Percentiles rank a stretch among this genome's conserved stretches.
Conservation (phyloP, 2,329 filamentous ascomycete species). For the Exophiala calicioides region DNA sequence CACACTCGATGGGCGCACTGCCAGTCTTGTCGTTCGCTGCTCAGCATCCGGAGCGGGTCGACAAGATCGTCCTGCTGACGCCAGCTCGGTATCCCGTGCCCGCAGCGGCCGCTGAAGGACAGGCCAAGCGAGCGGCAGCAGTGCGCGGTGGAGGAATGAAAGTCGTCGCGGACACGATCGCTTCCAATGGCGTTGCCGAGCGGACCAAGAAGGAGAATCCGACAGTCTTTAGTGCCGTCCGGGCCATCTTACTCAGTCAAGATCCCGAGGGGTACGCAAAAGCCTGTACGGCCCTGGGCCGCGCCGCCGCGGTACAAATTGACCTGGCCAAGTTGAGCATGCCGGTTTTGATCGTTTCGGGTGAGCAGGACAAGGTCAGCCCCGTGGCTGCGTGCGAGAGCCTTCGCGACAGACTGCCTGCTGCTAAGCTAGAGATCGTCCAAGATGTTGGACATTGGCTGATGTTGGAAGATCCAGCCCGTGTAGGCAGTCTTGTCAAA, state of each 20-base stretch:
- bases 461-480: constrained; percentile 6
- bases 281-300: constrained; percentile 52
- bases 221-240: constrained; percentile 45
- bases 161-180: constrained; percentile 44
- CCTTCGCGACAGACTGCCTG: constrained; percentile 1
- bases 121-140: constrained; percentile 40
- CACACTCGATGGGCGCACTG: constrained; percentile 56
- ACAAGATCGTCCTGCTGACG: constrained; percentile 51
- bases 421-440: constrained; percentile 6
- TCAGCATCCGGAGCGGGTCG: constrained; percentile 42
- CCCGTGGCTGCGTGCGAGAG: constrained; percentile 26
- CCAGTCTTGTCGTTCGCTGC: constrained; percentile 48
- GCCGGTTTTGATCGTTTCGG: constrained; percentile 46
- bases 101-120: constrained; percentile 34
- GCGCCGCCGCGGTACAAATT: constrained; percentile 35
- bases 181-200: constrained; percentile 40
- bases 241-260: constrained; percentile 49
- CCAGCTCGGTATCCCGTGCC: constrained; percentile 51
- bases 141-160: constrained; percentile 50
- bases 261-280: constrained; percentile 59
- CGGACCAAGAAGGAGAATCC: constrained; percentile 41
- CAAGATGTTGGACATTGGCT: constrained; percentile 6
- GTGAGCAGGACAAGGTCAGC: constrained; percentile 50
- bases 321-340: constrained; percentile 37
- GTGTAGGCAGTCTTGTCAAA: not conserved